Evolutionary conservation across 768 basidiomycete genomes (phyloP).

Genomic region (Agrocybe chaxingu): DNA sequence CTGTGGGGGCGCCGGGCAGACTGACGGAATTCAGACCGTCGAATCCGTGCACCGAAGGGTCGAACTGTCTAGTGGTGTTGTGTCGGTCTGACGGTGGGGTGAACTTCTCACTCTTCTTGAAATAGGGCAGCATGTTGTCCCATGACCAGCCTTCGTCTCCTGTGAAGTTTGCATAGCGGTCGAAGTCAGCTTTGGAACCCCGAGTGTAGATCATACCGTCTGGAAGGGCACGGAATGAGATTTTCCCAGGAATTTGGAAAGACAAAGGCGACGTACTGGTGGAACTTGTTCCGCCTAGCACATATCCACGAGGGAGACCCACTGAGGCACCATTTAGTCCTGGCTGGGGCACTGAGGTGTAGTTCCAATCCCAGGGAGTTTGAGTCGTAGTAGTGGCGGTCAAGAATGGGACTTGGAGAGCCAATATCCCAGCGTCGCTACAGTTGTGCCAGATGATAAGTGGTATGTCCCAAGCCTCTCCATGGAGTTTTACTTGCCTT

Average conservation of each 20-base stretch:
- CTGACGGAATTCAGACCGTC: constrained; percentile 13
- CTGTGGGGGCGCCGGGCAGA: constrained; percentile 22
- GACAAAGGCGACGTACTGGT: constrained; percentile 4
- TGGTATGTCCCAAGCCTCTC: neutral
- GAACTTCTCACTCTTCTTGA: constrained; percentile 22
- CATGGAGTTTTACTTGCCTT: constrained; percentile 33
- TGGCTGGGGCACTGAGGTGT: constrained; percentile 21
- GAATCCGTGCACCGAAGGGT: too few relatives aligned
- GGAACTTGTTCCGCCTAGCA: constrained; percentile 29
- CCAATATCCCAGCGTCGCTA: constrained; percentile 15
- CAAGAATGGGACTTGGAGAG: constrained; percentile 13
- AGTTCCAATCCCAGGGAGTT: constrained; percentile 29
- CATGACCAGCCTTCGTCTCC: constrained; percentile 50
- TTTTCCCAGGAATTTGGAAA: constrained; percentile 1
- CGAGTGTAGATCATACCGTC: constrained; percentile 28
- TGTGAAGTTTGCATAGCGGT: constrained; percentile 26
- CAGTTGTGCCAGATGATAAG: neutral
- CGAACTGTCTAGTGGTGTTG: too few relatives aligned
- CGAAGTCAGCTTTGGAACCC: constrained; percentile 27
- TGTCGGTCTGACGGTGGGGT: constrained; percentile 15
- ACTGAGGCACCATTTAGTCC: constrained; percentile 20
- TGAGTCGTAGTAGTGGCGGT: constrained; percentile 8
- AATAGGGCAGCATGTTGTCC: constrained; percentile 27
- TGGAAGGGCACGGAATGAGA: constrained; percentile 4
- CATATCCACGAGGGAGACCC: constrained; percentile 22